phyloP scores from a whole-genome alignment of 768 basidiomycete species.

The Pulveroboletus ravenelii region DNA sequence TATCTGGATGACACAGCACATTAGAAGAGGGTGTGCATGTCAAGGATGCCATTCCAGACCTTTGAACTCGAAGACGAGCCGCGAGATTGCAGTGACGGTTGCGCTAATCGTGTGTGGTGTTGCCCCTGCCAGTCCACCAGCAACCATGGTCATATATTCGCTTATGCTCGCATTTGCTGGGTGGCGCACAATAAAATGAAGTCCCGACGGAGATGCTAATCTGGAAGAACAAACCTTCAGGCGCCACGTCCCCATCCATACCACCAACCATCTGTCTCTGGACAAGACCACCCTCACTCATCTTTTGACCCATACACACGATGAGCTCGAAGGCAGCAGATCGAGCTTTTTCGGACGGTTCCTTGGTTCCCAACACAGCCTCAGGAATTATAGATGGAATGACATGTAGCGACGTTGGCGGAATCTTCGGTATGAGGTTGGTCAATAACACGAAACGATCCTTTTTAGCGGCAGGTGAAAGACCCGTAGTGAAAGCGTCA shows the following conservation, averaged over 20 bases:
- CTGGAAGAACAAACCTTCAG: conserved; percentile 33
- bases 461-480: conserved; percentile 86
- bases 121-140: conserved; percentile 88
- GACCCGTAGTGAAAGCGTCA: conserved; percentile 57
- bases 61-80: conserved; percentile 94
- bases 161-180: conserved; percentile 70
- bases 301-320: conserved; percentile 88
- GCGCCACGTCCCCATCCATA: conserved; percentile 68
- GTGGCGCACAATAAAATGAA: conserved; percentile 10
- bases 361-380: conserved; percentile 92
- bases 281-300: conserved; percentile 82
- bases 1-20: conserved; percentile 40
- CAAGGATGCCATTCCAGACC: conserved; percentile 39
- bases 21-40: background rate
- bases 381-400: conserved; percentile 90
- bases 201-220: background rate
- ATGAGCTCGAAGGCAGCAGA: conserved; percentile 86
- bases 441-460: conserved; percentile 80
- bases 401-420: conserved; percentile 69
- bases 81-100: conserved; percentile 88
- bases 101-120: conserved; percentile 99
- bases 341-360: conserved; percentile 90
- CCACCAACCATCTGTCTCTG: conserved; percentile 72
- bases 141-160: conserved; percentile 96
- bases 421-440: conserved; percentile 62